These are phyloP conservation scores for Xylaria sp. DNA, from an alignment of 2,329 filamentous ascomycete genomes.

Conservation along the genomic window DNA sequence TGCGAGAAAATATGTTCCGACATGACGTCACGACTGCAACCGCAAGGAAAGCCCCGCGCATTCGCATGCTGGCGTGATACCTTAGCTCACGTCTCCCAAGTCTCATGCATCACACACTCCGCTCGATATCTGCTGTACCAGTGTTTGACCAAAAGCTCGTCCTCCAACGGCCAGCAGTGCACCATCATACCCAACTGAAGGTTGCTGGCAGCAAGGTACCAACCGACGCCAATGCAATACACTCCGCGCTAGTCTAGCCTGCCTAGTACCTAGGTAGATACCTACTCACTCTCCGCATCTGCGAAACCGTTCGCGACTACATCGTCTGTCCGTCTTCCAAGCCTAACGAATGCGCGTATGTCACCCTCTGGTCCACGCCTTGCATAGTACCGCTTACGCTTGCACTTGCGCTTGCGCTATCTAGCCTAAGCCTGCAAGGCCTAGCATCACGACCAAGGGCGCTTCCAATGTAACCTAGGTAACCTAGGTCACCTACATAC, in stretches of 20 bases:
- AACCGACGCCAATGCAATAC: background rate
- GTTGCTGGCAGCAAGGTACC: background rate
- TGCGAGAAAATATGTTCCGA: background rate
- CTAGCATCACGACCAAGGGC: conserved; percentile 4
- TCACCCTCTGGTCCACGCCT: background rate
- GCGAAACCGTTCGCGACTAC: background rate
- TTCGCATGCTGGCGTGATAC: background rate
- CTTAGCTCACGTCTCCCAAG: too few relatives aligned
- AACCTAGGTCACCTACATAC: too few relatives aligned
- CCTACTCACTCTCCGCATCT: background rate
- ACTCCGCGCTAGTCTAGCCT: too few relatives aligned
- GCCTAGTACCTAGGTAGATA: too few relatives aligned
- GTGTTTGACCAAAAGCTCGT: too few relatives aligned
- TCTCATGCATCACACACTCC: too few relatives aligned
- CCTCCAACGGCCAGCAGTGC: too few relatives aligned
- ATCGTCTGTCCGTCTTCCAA: background rate
- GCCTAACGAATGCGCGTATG: background rate
- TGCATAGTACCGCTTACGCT: too few relatives aligned
- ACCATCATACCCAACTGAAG: too few relatives aligned
- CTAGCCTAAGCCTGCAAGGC: background rate
- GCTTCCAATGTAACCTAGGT: conserved; percentile 15
- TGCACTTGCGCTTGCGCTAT: conserved; percentile 2
- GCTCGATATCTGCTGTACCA: too few relatives aligned
- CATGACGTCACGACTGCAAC: conserved; percentile 26
- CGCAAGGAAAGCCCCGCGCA: conserved; percentile 8